Percentiles rank a stretch among this genome's conserved stretches.
phyloP scores from a whole-genome alignment of 441 rosid species.

The Theobroma grandiflorum region DNA sequence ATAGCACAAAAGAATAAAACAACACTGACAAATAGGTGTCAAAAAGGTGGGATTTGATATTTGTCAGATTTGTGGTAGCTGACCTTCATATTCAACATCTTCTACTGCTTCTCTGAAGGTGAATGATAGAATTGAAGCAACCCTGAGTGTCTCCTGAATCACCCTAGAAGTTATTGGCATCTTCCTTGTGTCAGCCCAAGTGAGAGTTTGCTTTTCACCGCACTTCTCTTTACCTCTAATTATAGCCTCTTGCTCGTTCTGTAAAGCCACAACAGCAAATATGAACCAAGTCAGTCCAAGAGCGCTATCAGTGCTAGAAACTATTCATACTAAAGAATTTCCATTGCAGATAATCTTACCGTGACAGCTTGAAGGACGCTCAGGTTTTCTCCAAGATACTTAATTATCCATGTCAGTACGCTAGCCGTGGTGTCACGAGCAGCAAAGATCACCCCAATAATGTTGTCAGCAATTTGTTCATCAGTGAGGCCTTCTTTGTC shows the following conservation, averaged over 20 bases:
- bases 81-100: conserved; percentile 93
- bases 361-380: conserved; percentile 83
- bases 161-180: conserved; percentile 91
- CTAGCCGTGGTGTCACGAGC: conserved; percentile 99
- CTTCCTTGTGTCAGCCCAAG: conserved; percentile 84
- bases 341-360: conserved; percentile 47
- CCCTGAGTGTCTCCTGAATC: conserved; percentile 88
- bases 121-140: conserved; percentile 90
- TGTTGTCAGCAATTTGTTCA: conserved; percentile 92
- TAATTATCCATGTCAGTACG: conserved; percentile 90
- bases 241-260: conserved; percentile 91
- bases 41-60: no score
- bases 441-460: conserved; percentile 94
- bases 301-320: neutral
- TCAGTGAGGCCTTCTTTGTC: conserved; percentile 77
- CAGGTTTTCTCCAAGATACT: conserved; percentile 87
- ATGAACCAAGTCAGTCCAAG: conserved; percentile 22
- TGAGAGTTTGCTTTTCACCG: conserved; percentile 51
- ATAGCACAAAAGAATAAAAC: neutral
- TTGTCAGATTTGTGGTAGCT: conserved; percentile 19
- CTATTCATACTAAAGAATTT: neutral
- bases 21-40: neutral
- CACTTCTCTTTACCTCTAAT: conserved; percentile 44
- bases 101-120: conserved; percentile 97
- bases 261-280: conserved; percentile 25